These are phyloP conservation scores for Rhodofomes roseus DNA, from an alignment of 1,284 basidiomycete genomes.

Conservation along the genomic window DNA sequence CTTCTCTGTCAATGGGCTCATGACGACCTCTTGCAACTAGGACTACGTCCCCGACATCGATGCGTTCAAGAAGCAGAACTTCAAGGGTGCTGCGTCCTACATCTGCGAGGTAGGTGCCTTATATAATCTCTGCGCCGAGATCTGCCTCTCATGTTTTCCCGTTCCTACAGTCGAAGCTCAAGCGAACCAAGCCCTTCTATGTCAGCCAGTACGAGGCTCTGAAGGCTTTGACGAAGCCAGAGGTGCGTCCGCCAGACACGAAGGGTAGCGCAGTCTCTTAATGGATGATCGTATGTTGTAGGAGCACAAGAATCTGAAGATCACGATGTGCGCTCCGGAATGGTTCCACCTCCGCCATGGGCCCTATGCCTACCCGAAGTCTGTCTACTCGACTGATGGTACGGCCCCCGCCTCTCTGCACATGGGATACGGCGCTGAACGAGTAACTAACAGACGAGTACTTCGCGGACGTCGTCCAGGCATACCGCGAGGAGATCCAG, in stretches of 20 bases:
- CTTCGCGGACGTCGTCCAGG: constrained; percentile 67
- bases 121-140: no score
- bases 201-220: constrained; percentile 58
- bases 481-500: constrained; percentile 69
- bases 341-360: constrained; percentile 78
- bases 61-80: constrained; percentile 35
- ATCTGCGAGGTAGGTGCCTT: constrained; percentile 42
- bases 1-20: neutral
- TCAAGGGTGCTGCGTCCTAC: constrained; percentile 43
- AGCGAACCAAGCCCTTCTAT: constrained; percentile 59
- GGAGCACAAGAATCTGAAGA: constrained; percentile 67
- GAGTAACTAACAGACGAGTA: constrained; percentile 50
- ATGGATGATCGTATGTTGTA: constrained; percentile 18
- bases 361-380: constrained; percentile 53
- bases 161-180: constrained; percentile 57
- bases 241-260: constrained; percentile 32
- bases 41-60: constrained; percentile 41
- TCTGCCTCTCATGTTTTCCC: neutral
- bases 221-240: constrained; percentile 49
- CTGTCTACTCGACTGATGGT: constrained; percentile 63
- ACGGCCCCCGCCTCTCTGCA: constrained; percentile 6
- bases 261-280: no score
- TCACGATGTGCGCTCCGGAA: constrained; percentile 73
- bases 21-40: constrained; percentile 10
- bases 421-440: neutral